Evolutionary conservation across 208 protist species (phyloP).

Genomic region (Lotmaria passim): DNA sequence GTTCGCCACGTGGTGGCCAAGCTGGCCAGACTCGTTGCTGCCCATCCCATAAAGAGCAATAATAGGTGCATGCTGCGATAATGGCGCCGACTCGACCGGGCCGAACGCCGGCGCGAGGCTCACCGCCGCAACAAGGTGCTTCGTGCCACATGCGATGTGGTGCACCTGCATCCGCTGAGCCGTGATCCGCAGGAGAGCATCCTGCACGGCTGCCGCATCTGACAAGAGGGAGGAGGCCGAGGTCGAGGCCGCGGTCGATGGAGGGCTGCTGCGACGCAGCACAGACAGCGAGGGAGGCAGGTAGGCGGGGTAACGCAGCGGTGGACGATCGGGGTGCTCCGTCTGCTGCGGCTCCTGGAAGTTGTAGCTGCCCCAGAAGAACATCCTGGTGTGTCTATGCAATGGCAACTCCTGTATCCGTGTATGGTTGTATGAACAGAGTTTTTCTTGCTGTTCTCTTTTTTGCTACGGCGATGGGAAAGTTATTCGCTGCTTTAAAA

Average conservation of each 20-base stretch:
- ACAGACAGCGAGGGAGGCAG: constrained; percentile 55
- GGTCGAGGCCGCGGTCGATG: neutral
- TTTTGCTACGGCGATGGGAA: neutral
- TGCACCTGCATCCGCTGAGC: constrained; percentile 43
- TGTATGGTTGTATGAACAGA: no score
- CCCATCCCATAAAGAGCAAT: constrained; percentile 68
- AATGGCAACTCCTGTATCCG: no score
- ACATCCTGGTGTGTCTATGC: constrained; percentile 42
- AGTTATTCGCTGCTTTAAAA: no score
- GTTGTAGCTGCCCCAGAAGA: constrained; percentile 89
- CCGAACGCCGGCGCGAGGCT: constrained; percentile 16
- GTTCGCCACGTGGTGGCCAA: constrained; percentile 64
- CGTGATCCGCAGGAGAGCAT: constrained; percentile 10
- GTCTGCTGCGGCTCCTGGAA: constrained; percentile 63
- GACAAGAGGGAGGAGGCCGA: constrained; percentile 13
- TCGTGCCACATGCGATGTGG: constrained; percentile 51
- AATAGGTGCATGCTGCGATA: neutral
- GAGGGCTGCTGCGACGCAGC: constrained; percentile 13
- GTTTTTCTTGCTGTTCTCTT: neutral
- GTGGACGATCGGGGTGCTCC: constrained; percentile 47
- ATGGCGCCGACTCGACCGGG: neutral
- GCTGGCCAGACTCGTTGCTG: constrained; percentile 77
- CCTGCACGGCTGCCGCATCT: constrained; percentile 25
- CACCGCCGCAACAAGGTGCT: constrained; percentile 60
- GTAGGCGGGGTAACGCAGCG: constrained; percentile 74